Evolutionary conservation across 2,329 filamentous ascomycete genomes (phyloP), one percentile per base, ranked within the genome.

Genomic region (Exophiala xenobiotica): DNA sequence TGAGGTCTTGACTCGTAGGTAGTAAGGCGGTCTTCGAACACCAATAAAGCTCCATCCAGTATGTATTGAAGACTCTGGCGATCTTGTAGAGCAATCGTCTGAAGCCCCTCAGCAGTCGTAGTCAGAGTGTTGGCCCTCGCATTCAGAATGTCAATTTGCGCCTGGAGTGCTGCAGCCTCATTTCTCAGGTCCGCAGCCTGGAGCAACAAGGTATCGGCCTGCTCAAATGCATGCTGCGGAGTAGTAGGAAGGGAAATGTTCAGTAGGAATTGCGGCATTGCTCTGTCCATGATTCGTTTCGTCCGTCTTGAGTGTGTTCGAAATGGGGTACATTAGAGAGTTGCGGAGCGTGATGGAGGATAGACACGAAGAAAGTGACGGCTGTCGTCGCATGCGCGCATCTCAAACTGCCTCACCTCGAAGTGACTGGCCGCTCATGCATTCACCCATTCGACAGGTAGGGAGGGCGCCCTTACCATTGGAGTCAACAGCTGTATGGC

Each of bases 181-280:
- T 42, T 16, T 27, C 41, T 44, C 16, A 56, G 45, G 11, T 29
- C 41, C 29, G 39, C 23, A 8, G 53, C 53, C 31, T 49, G 53
- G 33, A 45, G 22, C 4, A 53, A 14, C 20, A 52, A 42, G 4
- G 38, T 22, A 14, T 56, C 49, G 20, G 45, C 53, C 16, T 53
- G 49, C 4, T 39, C 35, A 12, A 56, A 56, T 12, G 49, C 31
- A 23, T 35, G 39, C 27, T 53, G 53, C 5, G 53, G 53, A 11
- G 49, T 43, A 9, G 44, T 46, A 18, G 53, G 39, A 6, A 56
- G 22, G 27, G 40, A 16, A 37, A 49, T 33, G 3, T 42, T 37
- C 11, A 29, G 23, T 11, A 56, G 35, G 14, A 46, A 45, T 18
- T 45, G 18, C 20, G 39, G 49, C 16, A 53, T 42, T 41, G 49